Percentiles rank a stretch among this genome's conserved stretches.
phyloP scores from a whole-genome alignment of 2,329 filamentous ascomycete species.

The Dichotomopilus funicola region DNA sequence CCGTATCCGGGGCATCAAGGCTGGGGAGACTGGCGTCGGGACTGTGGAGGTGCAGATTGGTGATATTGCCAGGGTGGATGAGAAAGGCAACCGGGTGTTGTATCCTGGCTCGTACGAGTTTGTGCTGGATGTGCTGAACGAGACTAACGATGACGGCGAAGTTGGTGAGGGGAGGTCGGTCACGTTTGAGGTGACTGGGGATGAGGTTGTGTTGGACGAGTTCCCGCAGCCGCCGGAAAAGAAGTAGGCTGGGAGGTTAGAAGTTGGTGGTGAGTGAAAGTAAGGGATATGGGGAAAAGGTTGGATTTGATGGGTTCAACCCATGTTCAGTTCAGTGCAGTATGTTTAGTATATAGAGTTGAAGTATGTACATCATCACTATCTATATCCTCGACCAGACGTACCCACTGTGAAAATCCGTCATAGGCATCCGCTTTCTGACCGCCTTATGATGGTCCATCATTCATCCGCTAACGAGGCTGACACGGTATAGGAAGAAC shows the following conservation, averaged over 20 bases:
- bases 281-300: too few species aligned
- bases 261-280: neutral
- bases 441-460: too few species aligned
- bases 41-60: slow-evolving; percentile 37
- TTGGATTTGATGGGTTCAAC: too few species aligned
- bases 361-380: too few species aligned
- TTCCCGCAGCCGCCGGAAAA: slow-evolving; percentile 21
- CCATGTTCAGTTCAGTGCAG: too few species aligned
- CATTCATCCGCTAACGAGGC: too few species aligned
- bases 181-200: slow-evolving; percentile 41
- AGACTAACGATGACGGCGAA: slow-evolving; percentile 26
- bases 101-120: slow-evolving; percentile 48
- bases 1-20: slow-evolving; percentile 36
- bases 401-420: too few species aligned
- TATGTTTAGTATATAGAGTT: too few species aligned
- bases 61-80: slow-evolving; percentile 43
- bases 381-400: too few species aligned
- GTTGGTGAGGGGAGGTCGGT: slow-evolving; percentile 30
- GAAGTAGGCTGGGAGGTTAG: neutral
- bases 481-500: too few species aligned
- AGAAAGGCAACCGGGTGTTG: slow-evolving; percentile 44
- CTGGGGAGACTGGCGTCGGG: slow-evolving; percentile 29
- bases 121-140: slow-evolving; percentile 33
- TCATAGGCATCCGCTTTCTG: too few species aligned
- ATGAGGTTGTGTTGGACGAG: slow-evolving; percentile 35